Percentiles rank a stretch among this genome's conserved stretches.
Evolutionary conservation across 345 rosid genomes (phyloP).

Genomic region (Mercurialis annua): DNA sequence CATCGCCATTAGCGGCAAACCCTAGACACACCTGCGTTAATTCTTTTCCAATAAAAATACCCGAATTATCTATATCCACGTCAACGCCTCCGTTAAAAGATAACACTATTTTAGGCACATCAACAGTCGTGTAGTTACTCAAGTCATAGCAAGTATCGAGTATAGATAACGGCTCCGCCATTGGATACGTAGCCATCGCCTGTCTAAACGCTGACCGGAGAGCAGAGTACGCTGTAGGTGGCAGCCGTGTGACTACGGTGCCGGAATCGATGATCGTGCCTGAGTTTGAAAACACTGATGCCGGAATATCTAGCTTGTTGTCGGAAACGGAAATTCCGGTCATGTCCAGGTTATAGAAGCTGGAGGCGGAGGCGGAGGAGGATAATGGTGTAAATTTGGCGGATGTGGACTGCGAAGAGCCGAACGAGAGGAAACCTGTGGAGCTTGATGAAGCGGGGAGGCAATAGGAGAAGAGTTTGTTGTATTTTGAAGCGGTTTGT

Average conservation of each 20-base stretch:
- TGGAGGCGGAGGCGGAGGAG: constrained; percentile 23
- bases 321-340: constrained; percentile 53
- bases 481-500: constrained; percentile 57
- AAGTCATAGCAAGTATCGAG: constrained; percentile 83
- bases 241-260: constrained; percentile 75
- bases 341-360: constrained; percentile 60
- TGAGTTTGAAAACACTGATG: constrained; percentile 41
- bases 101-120: constrained; percentile 51
- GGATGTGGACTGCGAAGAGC: constrained; percentile 28
- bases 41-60: constrained; percentile 36
- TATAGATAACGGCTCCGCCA: constrained; percentile 44
- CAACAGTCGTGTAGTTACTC: constrained; percentile 25
- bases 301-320: constrained; percentile 36
- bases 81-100: constrained; percentile 40
- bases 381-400: constrained; percentile 56
- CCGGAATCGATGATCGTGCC: constrained; percentile 81
- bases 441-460: constrained; percentile 59
- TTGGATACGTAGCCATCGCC: constrained; percentile 54
- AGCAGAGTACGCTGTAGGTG: constrained; percentile 54
- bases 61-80: constrained; percentile 39
- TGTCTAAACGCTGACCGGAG: constrained; percentile 41
- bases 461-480: constrained; percentile 72
- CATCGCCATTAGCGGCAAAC: constrained; percentile 61
- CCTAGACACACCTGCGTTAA: constrained; percentile 68
- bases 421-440: constrained; percentile 68